These are phyloP conservation scores for Aspergillus kassunensis DNA, from an alignment of 495 filamentous ascomycete genomes.

Conservation along the genomic window DNA sequence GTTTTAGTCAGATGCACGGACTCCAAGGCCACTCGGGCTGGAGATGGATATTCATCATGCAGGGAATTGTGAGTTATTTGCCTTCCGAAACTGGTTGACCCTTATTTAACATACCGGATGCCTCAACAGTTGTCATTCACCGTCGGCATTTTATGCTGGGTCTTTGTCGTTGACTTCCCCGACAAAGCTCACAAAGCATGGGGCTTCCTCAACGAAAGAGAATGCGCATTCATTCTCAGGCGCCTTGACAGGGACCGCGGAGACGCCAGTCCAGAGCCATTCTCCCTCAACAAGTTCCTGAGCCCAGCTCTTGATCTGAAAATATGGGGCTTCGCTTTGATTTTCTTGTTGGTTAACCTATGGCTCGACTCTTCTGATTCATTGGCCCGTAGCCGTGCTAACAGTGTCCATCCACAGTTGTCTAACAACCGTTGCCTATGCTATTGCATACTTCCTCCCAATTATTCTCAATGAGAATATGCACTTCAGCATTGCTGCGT, in stretches of 20 bases:
- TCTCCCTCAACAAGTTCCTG: constrained; percentile 27
- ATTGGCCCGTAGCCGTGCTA: no score
- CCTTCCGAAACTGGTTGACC: no score
- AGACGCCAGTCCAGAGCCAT: constrained; percentile 26
- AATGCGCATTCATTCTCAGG: constrained; percentile 31
- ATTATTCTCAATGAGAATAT: constrained; percentile 56
- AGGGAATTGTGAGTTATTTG: constrained; percentile 47
- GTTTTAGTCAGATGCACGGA: constrained; percentile 55
- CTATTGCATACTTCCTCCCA: constrained; percentile 63
- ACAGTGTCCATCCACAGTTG: no score
- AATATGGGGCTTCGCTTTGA: constrained; percentile 37
- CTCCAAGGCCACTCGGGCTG: constrained; percentile 49
- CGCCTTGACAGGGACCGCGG: constrained; percentile 33
- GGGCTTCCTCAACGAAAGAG: constrained; percentile 33
- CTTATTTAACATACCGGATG: background rate
- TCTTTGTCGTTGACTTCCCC: constrained; percentile 44
- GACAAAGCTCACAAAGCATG: constrained; percentile 28
- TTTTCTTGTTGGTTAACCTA: constrained; percentile 25
- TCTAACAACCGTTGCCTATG: constrained; percentile 53
- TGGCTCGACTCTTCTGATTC: background rate
- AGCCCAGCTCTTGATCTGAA: constrained; percentile 26
- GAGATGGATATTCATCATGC: constrained; percentile 63
- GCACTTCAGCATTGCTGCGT: constrained; percentile 50
- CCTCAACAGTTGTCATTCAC: background rate
- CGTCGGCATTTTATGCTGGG: background rate